phyloP scores from a whole-genome alignment of 768 basidiomycete genomes.

The Jaapia argillacea region DNA sequence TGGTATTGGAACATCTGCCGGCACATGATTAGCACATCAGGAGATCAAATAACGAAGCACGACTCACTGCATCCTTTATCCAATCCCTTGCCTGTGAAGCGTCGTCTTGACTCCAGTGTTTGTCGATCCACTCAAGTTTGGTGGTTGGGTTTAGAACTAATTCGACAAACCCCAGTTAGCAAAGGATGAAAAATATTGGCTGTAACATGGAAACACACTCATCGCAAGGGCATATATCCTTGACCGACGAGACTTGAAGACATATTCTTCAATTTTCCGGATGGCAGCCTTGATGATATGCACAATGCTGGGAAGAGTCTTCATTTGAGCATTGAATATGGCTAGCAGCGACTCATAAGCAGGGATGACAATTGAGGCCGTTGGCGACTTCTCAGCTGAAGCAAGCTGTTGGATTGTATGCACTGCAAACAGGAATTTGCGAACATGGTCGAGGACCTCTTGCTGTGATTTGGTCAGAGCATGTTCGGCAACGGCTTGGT shows the following conservation, averaged over 20 bases:
- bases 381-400: slow-evolving; percentile 1
- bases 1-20: too few relatives aligned
- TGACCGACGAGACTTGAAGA: background rate
- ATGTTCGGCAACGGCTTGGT: slow-evolving; percentile 5
- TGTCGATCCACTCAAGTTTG: background rate
- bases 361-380: background rate
- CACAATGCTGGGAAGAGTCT: background rate
- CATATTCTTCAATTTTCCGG: background rate
- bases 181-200: too few relatives aligned
- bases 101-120: background rate
- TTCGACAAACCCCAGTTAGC: background rate
- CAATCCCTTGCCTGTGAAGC: background rate
- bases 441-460: slow-evolving; percentile 17
- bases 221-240: slow-evolving; percentile 1
- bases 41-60: too few relatives aligned
- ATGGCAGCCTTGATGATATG: background rate
- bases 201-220: background rate
- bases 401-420: slow-evolving; percentile 16
- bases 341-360: background rate
- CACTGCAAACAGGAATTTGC: slow-evolving; percentile 15
- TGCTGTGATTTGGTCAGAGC: slow-evolving; percentile 2
- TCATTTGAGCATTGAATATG: background rate
- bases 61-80: background rate
- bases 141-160: background rate
- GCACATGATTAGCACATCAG: too few relatives aligned